Conservation (phyloP, 2,329 filamentous ascomycete genomes). For the Graphilbum ipis-grandicollis region DNA sequence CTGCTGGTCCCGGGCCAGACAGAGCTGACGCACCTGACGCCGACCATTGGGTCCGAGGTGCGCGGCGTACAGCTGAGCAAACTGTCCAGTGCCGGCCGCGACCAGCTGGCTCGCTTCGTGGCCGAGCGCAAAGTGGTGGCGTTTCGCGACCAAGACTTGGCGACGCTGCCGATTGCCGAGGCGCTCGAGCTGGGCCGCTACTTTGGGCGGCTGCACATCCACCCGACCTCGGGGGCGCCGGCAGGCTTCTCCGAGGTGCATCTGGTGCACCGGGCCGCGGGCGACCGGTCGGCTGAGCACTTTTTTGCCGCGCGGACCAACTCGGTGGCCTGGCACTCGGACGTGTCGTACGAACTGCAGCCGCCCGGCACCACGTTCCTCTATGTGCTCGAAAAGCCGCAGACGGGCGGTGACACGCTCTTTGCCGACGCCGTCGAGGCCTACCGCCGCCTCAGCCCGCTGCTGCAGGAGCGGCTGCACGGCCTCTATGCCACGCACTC, state of each 20-base stretch:
- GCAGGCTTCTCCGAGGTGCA: conserved; percentile 53
- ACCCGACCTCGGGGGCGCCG: conserved; percentile 53
- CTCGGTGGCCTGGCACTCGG: conserved; percentile 76
- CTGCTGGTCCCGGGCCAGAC: conserved; percentile 32
- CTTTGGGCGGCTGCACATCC: conserved; percentile 46
- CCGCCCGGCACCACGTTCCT: conserved; percentile 82
- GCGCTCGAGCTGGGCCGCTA: conserved; percentile 49
- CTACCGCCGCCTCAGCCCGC: conserved; percentile 62
- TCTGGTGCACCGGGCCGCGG: conserved; percentile 52
- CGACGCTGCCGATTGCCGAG: conserved; percentile 43
- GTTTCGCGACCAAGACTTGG: conserved; percentile 53
- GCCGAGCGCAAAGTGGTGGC: conserved; percentile 53
- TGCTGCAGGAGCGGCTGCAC: conserved; percentile 64
- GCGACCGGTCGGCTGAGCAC: conserved; percentile 39
- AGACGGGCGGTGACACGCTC: conserved; percentile 67
- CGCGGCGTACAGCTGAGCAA: conserved; percentile 49
- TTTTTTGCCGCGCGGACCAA: conserved; percentile 55
- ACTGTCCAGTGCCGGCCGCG: conserved; percentile 44
- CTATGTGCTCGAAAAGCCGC: conserved; percentile 69
- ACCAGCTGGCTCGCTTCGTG: conserved; percentile 52
- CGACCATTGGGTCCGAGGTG: conserved; percentile 50
- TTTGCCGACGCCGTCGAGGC: conserved; percentile 68
- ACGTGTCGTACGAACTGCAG: conserved; percentile 76
- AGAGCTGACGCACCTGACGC: conserved; percentile 41
- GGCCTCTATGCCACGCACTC: conserved; percentile 70